These are phyloP conservation scores for Ustilago tritici DNA, from an alignment of 1,284 basidiomycete genomes.

Conservation along the genomic window DNA sequence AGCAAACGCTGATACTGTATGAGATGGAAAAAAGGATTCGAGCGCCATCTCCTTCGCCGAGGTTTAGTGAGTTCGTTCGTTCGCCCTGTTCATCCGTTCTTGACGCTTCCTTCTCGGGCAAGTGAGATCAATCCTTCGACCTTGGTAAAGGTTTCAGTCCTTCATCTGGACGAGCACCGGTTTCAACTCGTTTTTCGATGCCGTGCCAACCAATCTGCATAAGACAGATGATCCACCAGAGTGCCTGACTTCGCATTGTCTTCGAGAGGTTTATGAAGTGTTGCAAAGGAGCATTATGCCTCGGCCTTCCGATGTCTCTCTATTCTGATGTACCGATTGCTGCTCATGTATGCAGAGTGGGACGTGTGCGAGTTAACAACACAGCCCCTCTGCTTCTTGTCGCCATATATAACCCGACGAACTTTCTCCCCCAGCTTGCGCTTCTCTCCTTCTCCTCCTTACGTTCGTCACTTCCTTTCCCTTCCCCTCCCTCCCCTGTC, in stretches of 20 bases:
- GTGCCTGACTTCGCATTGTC: not conserved
- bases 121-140: too few relatives aligned
- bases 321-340: not conserved
- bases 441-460: not conserved
- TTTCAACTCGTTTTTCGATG: too few relatives aligned
- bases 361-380: not conserved
- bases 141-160: too few relatives aligned
- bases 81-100: too few relatives aligned
- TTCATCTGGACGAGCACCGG: too few relatives aligned
- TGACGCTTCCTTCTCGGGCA: too few relatives aligned
- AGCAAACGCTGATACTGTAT: too few relatives aligned
- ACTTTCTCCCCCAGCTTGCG: not conserved
- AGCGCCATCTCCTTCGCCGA: too few relatives aligned
- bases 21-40: too few relatives aligned
- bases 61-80: too few relatives aligned
- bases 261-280: not conserved
- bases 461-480: not conserved
- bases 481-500: not conserved
- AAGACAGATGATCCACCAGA: not conserved
- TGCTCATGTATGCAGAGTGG: not conserved
- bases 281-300: not conserved
- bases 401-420: slow-evolving; percentile 4
- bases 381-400: not conserved
- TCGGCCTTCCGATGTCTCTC: not conserved
- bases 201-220: not conserved